Evolutionary conservation across 495 filamentous ascomycete species (phyloP), one percentile per base, ranked within the genome.

Genomic region (Podospora appendiculata): DNA sequence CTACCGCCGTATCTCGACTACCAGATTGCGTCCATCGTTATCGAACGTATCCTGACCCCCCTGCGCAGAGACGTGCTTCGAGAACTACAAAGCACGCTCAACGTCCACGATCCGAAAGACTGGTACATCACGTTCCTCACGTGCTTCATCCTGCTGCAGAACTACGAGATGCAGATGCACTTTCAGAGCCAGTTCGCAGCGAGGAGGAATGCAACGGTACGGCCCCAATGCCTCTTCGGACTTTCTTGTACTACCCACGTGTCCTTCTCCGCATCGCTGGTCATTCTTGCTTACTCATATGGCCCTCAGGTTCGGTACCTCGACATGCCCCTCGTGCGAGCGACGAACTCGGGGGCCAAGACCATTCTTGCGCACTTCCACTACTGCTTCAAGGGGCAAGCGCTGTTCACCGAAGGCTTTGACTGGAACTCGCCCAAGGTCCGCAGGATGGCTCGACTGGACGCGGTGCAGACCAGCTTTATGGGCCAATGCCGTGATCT

Each of bases 281-380:
- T 25, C 25, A 25, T 5, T 5, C 5, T 5, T 5, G 25, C 25
- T 25, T 25, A 25, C 25, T 25, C 25, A 25, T 5, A 25, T 25
- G 25, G 25, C 25, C 5, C 25, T 12, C 41, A 69, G 68, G 61
- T 68, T 8, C 58, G 53, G 44, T 71, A 67, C 43, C 47, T 68
- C 6, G 68, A 71, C 49, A 71, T 71, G 68, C 59, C 61, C 12
- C 61, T 71, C 12, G 61, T 71, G n/a, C 61, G 68, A 8, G 68
- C 67, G 5, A 70, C 63, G 0, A 65, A 71, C 49, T 71, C 68
- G 39, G 65, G 68, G 14, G 66, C 68, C 35, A 71, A 70, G 51
- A 70, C 68, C 8, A 70, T 71, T 39, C 60, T 71, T 9, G 68
- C 68, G n/a, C 67, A 71, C 57, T 71, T 71, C 46, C 68, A 71